A percentile compares a stretch with the other conserved stretches of the same genome.
Evolutionary conservation across 2,329 filamentous ascomycete species (phyloP).

Genomic region (Chrysoporthe austroafricana): DNA sequence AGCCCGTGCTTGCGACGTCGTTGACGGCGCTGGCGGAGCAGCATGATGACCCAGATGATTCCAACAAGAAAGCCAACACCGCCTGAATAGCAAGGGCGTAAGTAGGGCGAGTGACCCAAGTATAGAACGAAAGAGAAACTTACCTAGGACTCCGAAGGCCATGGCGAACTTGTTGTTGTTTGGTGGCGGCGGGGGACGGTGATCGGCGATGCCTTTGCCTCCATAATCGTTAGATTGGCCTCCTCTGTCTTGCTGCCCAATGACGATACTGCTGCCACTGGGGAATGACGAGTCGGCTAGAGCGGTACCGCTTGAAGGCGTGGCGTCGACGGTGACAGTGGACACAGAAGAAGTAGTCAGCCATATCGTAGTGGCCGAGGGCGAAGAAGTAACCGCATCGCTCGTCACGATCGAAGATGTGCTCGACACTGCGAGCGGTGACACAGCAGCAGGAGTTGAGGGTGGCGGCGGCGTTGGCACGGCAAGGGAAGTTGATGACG

Average conservation of each 20-base stretch:
- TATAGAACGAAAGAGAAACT: not conserved
- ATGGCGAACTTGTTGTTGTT: conserved; percentile 24
- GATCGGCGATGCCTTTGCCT: not conserved
- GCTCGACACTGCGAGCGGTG: not conserved
- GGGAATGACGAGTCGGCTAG: not conserved
- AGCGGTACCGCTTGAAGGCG: not conserved
- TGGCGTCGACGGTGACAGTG: not conserved
- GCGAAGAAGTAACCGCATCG: not conserved
- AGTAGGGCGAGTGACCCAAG: too few species aligned
- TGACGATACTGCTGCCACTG: not conserved
- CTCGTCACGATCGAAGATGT: not conserved
- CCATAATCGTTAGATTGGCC: not conserved
- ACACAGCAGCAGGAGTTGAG: not conserved
- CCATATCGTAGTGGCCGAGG: not conserved
- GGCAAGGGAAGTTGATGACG: not conserved
- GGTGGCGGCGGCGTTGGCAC: not conserved
- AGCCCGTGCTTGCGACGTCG: conserved; percentile 7
- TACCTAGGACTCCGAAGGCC: conserved; percentile 25
- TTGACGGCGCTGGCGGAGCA: conserved; percentile 20
- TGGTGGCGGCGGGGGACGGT: not conserved
- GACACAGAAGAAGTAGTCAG: conserved; percentile 10
- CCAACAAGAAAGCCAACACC: conserved; percentile 23
- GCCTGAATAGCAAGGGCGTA: not conserved
- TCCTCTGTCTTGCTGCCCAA: conserved; percentile 7
- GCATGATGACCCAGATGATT: conserved; percentile 16